Conservation (phyloP, 106 monocot genomes). For the Hemerocallis citrina region DNA sequence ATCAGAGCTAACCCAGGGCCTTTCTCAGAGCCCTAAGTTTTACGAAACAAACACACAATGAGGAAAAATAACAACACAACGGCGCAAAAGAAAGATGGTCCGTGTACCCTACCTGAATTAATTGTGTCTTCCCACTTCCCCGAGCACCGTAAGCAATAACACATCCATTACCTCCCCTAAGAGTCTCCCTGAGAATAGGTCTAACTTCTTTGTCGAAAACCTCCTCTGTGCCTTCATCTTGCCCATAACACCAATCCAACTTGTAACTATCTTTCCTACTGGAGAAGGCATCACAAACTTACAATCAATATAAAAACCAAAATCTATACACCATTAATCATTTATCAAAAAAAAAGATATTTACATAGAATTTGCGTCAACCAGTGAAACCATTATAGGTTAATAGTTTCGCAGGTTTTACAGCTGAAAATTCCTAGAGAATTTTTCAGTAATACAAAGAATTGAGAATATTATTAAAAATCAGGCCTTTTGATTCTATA, state of each 20-base stretch:
- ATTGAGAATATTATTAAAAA: too few species aligned
- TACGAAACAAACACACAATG: not conserved
- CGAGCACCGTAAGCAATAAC: conserved; percentile 62
- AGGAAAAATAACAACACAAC: not conserved
- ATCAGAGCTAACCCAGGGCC: conserved; percentile 44
- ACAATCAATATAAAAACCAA: not conserved
- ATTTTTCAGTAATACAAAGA: too few species aligned
- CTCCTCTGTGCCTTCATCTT: conserved; percentile 18
- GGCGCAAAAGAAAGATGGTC: not conserved
- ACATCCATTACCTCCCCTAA: conserved; percentile 32
- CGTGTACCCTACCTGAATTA: conserved; percentile 52
- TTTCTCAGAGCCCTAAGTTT: conserved; percentile 35
- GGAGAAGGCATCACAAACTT: not conserved
- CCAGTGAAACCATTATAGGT: too few species aligned
- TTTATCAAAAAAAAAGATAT: not conserved
- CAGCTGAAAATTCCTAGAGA: too few species aligned
- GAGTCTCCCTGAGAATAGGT: conserved; percentile 31
- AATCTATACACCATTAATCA: not conserved
- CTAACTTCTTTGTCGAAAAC: conserved; percentile 47
- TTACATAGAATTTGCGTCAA: too few species aligned
- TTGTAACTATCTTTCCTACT: conserved; percentile 26
- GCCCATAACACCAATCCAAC: conserved; percentile 57
- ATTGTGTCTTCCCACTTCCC: conserved; percentile 53
- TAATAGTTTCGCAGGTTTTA: too few species aligned
- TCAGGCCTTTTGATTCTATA: too few species aligned